Percentiles rank a stretch among this genome's conserved stretches.
phyloP scores from a whole-genome alignment of 2,329 filamentous ascomycete genomes.

The Hypoxylon sp. region DNA sequence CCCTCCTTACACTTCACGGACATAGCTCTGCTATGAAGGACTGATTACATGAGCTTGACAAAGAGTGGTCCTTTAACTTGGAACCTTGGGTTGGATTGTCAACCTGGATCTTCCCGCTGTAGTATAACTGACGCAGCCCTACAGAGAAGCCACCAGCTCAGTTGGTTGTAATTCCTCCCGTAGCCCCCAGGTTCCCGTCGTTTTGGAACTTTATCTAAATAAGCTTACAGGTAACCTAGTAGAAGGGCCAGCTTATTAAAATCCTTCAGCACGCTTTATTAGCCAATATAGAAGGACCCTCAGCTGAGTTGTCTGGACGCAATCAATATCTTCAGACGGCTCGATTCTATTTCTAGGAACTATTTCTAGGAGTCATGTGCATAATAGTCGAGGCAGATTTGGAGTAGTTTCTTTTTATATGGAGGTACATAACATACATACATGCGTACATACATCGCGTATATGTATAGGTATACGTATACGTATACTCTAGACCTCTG shows the following conservation, averaged over 20 bases:
- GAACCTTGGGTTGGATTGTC: constrained; percentile 43
- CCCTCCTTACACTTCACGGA: constrained; percentile 17
- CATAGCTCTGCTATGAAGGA: constrained; percentile 6
- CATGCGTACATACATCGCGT: no score
- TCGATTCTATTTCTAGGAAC: constrained; percentile 14
- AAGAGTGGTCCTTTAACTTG: constrained; percentile 30
- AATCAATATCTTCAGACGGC: constrained; percentile 7
- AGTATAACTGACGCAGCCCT: constrained; percentile 46
- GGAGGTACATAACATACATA: not conserved
- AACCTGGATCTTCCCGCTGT: constrained; percentile 44
- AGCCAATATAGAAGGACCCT: constrained; percentile 21
- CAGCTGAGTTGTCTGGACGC: constrained; percentile 16
- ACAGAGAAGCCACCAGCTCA: constrained; percentile 36
- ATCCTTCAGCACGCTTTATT: constrained; percentile 25
- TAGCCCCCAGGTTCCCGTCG: constrained; percentile 37
- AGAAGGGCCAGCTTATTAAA: constrained; percentile 25
- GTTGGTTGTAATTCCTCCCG: constrained; percentile 44
- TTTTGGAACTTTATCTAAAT: constrained; percentile 40
- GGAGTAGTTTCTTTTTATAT: constrained; percentile 12
- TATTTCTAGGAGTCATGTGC: constrained; percentile 21
- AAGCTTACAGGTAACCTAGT: constrained; percentile 34
- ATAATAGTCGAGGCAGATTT: constrained; percentile 7
- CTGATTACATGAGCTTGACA: constrained; percentile 43
- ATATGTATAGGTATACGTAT: not conserved
- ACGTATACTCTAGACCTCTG: not conserved